Conservation (phyloP, 2,329 filamentous ascomycete genomes). For the Cryphonectria japonica region DNA sequence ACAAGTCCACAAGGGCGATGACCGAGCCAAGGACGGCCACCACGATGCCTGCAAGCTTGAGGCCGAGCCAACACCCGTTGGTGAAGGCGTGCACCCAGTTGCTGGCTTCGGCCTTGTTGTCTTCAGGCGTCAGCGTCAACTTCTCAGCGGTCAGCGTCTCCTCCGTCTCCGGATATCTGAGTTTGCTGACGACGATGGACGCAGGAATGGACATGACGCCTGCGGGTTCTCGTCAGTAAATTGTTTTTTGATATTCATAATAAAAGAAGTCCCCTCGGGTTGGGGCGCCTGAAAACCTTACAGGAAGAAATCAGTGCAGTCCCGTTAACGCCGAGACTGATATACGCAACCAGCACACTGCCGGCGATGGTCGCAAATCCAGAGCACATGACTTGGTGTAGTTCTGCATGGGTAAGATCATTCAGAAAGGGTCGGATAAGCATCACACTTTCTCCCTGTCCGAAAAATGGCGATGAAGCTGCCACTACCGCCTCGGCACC, state of each 20-base stretch:
- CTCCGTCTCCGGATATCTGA: conserved; percentile 87
- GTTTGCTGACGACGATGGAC: conserved; percentile 84
- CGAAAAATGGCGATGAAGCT: conserved; percentile 90
- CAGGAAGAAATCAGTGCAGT: conserved; percentile 88
- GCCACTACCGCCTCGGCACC: conserved; percentile 94
- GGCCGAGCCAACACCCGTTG: conserved; percentile 81
- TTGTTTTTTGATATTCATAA: too few species aligned
- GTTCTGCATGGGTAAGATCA: conserved; percentile 82
- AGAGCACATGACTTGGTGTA: conserved; percentile 91
- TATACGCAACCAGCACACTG: conserved; percentile 84
- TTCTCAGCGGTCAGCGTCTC: conserved; percentile 80
- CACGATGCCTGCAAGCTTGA: conserved; percentile 88
- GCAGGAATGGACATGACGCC: conserved; percentile 87
- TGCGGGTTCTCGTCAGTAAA: background rate
- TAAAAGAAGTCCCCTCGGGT: background rate
- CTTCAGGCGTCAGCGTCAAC: conserved; percentile 78
- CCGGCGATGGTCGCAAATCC: conserved; percentile 93
- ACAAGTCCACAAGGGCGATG: conserved; percentile 73
- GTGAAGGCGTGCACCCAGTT: conserved; percentile 86
- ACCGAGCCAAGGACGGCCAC: conserved; percentile 80
- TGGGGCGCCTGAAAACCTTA: conserved; percentile 38
- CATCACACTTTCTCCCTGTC: conserved; percentile 93
- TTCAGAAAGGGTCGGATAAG: conserved; percentile 85
- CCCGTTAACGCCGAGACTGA: conserved; percentile 78
- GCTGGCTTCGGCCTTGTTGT: conserved; percentile 73